phyloP scores from a whole-genome alignment of 257 asterid genomes.

The Solanum bulbocastanum region DNA sequence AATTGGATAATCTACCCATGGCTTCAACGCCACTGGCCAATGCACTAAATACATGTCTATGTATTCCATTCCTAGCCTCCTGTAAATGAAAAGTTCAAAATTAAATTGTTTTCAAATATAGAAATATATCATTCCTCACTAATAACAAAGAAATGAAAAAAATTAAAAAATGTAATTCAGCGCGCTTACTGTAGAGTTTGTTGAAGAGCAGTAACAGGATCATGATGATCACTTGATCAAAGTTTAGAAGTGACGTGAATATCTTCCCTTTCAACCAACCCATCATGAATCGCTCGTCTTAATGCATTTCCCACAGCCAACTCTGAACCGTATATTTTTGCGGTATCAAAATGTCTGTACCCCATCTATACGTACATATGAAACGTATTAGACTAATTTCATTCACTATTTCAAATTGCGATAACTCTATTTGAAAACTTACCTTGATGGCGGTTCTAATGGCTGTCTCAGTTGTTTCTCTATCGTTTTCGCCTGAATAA shows the following conservation, averaged over 20 bases:
- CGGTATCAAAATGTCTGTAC: slow-evolving; percentile 78
- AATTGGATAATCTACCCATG: slow-evolving; percentile 41
- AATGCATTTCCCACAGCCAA: slow-evolving; percentile 62
- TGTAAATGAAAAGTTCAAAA: neutral
- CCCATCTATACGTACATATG: slow-evolving; percentile 26
- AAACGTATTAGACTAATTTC: neutral
- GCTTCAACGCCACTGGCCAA: slow-evolving; percentile 78
- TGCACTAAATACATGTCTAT: slow-evolving; percentile 80
- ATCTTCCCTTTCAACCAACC: slow-evolving; percentile 38
- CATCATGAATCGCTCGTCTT: slow-evolving; percentile 29
- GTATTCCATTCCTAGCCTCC: slow-evolving; percentile 70
- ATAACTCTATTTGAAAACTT: neutral
- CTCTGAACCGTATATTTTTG: slow-evolving; percentile 74
- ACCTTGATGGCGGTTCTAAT: slow-evolving; percentile 67
- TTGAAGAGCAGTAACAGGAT: slow-evolving; percentile 62
- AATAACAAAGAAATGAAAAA: neutral
- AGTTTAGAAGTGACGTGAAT: slow-evolving; percentile 62
- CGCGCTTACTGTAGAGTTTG: slow-evolving; percentile 50
- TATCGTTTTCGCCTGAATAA: slow-evolving; percentile 52
- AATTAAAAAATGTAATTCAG: neutral
- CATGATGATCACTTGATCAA: slow-evolving; percentile 80
- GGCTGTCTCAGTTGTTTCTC: slow-evolving; percentile 43
- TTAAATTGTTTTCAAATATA: neutral
- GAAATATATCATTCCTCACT: neutral
- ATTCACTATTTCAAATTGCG: neutral